Base-by-base conservation (phyloP, 2,329 filamentous ascomycete genomes). In the Aureobasidium sp. region DNA sequence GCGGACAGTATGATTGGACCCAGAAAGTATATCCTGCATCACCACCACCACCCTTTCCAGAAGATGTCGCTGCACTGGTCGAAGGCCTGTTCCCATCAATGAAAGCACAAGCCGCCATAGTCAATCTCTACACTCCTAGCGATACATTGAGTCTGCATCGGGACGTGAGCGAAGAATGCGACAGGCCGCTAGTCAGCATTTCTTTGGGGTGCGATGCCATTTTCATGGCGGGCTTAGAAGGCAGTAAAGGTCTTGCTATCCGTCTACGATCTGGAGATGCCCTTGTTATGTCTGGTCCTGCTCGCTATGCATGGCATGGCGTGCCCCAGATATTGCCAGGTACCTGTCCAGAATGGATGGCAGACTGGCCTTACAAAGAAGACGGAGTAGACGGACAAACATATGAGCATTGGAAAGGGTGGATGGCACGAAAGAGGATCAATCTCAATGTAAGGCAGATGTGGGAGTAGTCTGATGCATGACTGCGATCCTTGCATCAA, bases 1-100 rank as follows among this genome's bases (percentile, higher is more conserved):
- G 94, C 54, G 93, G 91, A 0, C 94, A 97, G 73, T 97, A 97
- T 73, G 90, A 97, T 76, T 97, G 93, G 94, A 95, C 91, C 0
- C 83, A 85, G 62, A 92, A 96, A 66, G 77, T 84, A 13, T 97
- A 97, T 70, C 91, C 92, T 0, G 72, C 78, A 10, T 79, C 81
- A n/a, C 63, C 72, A 3, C 86, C 89, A 0, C 90, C 90, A 0
- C 69, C 76, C 0, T 97, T 97, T 67, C 92, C 93, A 0, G 44
- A 72, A 1, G 91, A 96, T 69, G 81, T 95, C 53, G 84, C 85
- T 5, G 73, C 71, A 1, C 82, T 96, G 8, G 76, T 97, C 0
- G 79, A 85, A 61, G 75, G 75, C 0, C 74, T 94, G 0, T 97
- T 96, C 67, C 89, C 91, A 0, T 80, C 85, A 11, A 94, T 92